A percentile compares a stretch with the other conserved stretches of the same genome.
phyloP scores from a whole-genome alignment of 2,329 filamentous ascomycete species.

The Pseudopithomyces maydicus region DNA sequence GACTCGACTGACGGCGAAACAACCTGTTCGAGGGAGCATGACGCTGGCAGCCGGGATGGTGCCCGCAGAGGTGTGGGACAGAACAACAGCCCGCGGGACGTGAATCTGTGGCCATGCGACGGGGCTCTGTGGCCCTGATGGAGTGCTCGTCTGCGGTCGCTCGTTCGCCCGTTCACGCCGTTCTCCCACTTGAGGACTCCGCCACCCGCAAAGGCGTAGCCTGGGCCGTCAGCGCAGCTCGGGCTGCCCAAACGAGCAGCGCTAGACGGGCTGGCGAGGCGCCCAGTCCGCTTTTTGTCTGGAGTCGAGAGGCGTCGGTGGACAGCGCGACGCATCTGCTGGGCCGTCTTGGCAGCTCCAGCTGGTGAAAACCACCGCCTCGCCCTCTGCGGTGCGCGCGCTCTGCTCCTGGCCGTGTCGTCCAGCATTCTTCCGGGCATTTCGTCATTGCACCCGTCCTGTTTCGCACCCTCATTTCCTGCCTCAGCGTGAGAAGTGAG shows the following conservation, averaged over 20 bases:
- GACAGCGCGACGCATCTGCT: neutral
- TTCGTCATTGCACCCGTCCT: neutral
- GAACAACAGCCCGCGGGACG: neutral
- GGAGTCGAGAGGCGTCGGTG: neutral
- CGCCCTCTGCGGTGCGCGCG: neutral
- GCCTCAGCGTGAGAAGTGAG: too few species aligned
- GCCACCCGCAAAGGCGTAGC: slow-evolving; percentile 8
- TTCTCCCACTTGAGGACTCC: neutral
- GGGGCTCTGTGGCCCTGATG: neutral
- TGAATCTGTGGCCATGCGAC: slow-evolving; percentile 3
- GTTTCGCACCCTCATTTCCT: neutral
- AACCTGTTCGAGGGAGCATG: slow-evolving; percentile 7
- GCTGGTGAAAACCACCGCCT: slow-evolving; percentile 1
- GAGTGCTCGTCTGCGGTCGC: neutral
- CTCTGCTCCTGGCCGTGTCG: neutral
- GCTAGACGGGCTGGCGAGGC: slow-evolving; percentile 12
- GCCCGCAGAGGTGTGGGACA: neutral
- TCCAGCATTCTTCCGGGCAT: neutral
- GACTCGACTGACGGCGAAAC: neutral
- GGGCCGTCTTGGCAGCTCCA: neutral
- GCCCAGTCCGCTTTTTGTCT: slow-evolving; percentile 22
- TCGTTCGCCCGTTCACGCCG: neutral
- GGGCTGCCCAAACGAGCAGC: slow-evolving; percentile 18
- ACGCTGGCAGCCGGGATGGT: slow-evolving; percentile 9
- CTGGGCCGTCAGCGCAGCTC: neutral